phyloP scores from a whole-genome alignment of 192 early-diverging fungal species.

The Chytriomyces hyalinus region DNA sequence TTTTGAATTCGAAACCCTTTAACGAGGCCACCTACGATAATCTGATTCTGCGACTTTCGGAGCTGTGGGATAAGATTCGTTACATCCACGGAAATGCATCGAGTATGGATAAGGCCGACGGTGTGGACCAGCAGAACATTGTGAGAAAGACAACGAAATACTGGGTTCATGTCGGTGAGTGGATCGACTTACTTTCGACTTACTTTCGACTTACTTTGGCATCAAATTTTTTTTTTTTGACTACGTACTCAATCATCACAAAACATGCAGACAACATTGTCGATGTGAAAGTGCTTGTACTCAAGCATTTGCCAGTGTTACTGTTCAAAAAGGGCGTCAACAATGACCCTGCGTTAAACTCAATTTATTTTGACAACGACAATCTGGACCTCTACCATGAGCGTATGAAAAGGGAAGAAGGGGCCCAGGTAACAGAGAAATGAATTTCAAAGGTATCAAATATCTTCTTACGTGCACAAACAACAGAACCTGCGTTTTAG shows the following conservation, averaged over 20 bases:
- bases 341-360: conserved; percentile 81
- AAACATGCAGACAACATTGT: conserved; percentile 76
- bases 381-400: conserved; percentile 80
- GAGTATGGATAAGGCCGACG: conserved; percentile 35
- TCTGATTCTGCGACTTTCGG: conserved; percentile 73
- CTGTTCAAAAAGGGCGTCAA: conserved; percentile 79
- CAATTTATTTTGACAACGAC: conserved; percentile 88
- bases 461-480: no score
- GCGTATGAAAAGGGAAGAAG: conserved; percentile 81
- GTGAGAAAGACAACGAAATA: conserved; percentile 58
- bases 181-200: no score
- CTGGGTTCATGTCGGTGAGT: no score
- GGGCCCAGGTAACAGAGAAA: conserved; percentile 67
- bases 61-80: conserved; percentile 43
- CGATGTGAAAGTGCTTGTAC: conserved; percentile 86
- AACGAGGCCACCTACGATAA: conserved; percentile 81
- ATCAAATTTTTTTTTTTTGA: no score
- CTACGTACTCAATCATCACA: background rate
- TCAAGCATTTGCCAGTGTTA: conserved; percentile 88
- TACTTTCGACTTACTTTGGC: no score
- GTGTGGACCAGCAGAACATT: conserved; percentile 68
- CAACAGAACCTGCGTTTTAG: conserved; percentile 73
- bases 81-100: conserved; percentile 19
- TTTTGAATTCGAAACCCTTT: conserved; percentile 77
- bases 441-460: no score